Percentiles rank a stretch among this genome's conserved stretches.
phyloP scores from a whole-genome alignment of 164 flowering plant genomes.

The Cinnamomum micranthum region DNA sequence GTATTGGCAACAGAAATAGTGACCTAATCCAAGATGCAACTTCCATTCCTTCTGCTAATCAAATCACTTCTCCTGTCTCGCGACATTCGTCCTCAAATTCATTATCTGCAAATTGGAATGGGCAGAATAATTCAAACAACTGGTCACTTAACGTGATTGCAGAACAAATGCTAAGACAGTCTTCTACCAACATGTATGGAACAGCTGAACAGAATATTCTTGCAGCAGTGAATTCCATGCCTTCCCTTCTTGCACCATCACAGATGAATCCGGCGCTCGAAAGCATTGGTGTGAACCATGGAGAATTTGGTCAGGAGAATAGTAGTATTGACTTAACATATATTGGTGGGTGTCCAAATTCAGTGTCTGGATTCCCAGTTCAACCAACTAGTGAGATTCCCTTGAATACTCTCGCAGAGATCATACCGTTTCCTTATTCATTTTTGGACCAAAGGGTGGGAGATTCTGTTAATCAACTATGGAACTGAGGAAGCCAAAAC shows the following conservation, averaged over 20 bases:
- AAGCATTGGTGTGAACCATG: not conserved
- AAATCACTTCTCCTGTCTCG: not conserved
- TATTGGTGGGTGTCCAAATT: not conserved
- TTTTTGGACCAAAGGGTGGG: not conserved
- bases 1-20: not conserved
- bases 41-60: not conserved
- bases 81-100: not conserved
- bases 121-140: not conserved
- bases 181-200: not conserved
- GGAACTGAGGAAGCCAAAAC: too few relatives aligned
- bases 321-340: not conserved
- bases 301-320: not conserved
- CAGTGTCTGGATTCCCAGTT: not conserved
- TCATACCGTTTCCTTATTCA: not conserved
- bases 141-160: constrained; percentile 6
- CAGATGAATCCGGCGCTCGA: not conserved
- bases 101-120: not conserved
- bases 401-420: not conserved
- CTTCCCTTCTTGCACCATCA: constrained; percentile 5
- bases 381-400: not conserved
- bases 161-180: constrained; percentile 5
- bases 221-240: constrained; percentile 3
- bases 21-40: constrained; percentile 7
- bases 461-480: not conserved
- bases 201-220: constrained; percentile 4